Evolutionary conservation across 2,329 filamentous ascomycete species (phyloP), one percentile per base, ranked within the genome.

Genomic region (Sporothrix mexicana): DNA sequence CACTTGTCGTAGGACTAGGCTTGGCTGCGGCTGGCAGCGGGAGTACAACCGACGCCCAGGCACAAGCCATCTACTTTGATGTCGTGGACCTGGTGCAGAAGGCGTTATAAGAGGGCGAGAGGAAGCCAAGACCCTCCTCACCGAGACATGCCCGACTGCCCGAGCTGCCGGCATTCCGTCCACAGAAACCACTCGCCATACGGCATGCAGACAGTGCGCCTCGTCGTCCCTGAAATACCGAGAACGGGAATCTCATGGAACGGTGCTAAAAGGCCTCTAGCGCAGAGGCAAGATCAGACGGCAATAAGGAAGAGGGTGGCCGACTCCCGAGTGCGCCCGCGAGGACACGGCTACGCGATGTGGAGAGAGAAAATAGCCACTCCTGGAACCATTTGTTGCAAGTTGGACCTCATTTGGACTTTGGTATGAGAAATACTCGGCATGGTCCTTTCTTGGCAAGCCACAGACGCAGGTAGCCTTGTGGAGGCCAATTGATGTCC

Each of bases 61-160:
- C 73, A 0, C 74, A 74, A 64, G 87, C 89, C 69, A 83, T 85
- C 0, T 92, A 91, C 77, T 90, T 91, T 77, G 90, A 92, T 76
- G 80, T 92, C 6, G 80, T 92, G 57, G 90, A 92, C 76, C 80
- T 92, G 59, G 84, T 89, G 13, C 85, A 89, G 74, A 86, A 88
- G 76, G 85, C 90, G 10, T 76, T 90, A 15, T 71, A 25, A 20
- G 17, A 36, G 17, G 30, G 3, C 30, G 25, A 15, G 51, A 10
- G 10, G 17, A 15, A 9, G 12, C 10, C 43, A 12, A 13, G 9
- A 45, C n/a, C 61, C 41, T 43, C n/a, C 2, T 36, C 64, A 20
- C 23, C 64, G 64, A 36, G 45, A 55, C 15, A 9, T 23, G 23
- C 4, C 59, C 59, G 30, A 41, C 17, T 62, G 30, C 13, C 23